Percentiles rank a stretch among this genome's conserved stretches.
These are phyloP conservation scores for Tolypocladium endophyticum DNA, from an alignment of 2,329 filamentous ascomycete species.

Conservation along the genomic window DNA sequence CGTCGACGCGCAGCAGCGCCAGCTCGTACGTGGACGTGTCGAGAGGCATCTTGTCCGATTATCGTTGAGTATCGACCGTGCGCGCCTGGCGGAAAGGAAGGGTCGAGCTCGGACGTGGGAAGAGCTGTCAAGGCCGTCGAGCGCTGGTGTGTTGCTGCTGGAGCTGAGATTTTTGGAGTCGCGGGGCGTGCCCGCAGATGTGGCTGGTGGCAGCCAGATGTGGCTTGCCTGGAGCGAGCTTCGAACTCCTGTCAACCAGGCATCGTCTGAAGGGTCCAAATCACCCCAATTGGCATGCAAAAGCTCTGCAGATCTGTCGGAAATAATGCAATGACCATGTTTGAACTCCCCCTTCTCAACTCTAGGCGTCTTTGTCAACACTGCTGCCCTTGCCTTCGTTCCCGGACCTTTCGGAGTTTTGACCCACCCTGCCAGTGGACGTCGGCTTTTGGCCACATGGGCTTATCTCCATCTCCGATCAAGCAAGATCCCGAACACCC, in stretches of 20 bases:
- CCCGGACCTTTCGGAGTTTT: not conserved
- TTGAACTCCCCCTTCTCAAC: not conserved
- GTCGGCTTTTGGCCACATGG: not conserved
- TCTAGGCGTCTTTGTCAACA: not conserved
- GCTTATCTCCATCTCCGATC: not conserved
- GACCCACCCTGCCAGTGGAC: not conserved
- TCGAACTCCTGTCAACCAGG: not conserved
- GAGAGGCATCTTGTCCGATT: conserved; percentile 59
- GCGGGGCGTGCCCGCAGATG: not conserved
- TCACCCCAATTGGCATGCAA: not conserved
- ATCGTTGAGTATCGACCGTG: not conserved
- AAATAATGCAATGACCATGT: not conserved
- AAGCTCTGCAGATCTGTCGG: not conserved
- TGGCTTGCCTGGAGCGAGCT: not conserved
- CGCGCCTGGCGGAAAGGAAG: not conserved
- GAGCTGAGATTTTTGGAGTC: not conserved
- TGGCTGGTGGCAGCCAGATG: not conserved
- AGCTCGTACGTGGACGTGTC: conserved; percentile 88
- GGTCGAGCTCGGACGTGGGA: not conserved
- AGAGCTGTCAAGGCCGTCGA: not conserved
- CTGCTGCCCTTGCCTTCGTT: not conserved
- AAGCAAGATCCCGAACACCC: not conserved
- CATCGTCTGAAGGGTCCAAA: not conserved
- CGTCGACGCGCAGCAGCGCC: conserved; percentile 71
- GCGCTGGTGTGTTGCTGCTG: not conserved